These are phyloP conservation scores for Fusarium tanahbumbuense DNA, from an alignment of 2,329 filamentous ascomycete genomes.

Conservation along the genomic window DNA sequence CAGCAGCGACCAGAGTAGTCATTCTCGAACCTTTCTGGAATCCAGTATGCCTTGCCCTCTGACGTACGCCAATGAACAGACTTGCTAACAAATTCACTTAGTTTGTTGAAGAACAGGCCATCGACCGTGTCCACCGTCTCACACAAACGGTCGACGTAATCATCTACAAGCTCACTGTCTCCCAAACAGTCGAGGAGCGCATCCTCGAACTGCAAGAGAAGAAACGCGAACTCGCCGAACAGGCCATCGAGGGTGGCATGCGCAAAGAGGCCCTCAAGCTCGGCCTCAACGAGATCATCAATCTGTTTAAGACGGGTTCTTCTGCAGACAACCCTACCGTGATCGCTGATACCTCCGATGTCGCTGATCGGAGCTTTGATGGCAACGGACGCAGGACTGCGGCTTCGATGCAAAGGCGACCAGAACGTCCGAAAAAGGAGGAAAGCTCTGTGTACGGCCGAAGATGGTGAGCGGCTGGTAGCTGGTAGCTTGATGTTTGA, in stretches of 20 bases:
- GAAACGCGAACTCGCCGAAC: constrained; percentile 90
- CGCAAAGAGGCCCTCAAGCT: constrained; percentile 83
- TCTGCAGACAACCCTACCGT: constrained; percentile 33
- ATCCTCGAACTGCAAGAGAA: constrained; percentile 95
- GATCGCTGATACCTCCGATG: constrained; percentile 34
- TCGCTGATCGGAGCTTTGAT: constrained; percentile 27
- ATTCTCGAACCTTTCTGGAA: constrained; percentile 99
- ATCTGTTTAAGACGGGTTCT: constrained; percentile 80
- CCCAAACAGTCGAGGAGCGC: constrained; percentile 88
- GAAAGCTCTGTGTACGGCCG: constrained; percentile 38
- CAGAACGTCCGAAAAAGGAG: constrained; percentile 37
- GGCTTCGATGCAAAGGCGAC: constrained; percentile 43
- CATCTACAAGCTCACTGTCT: constrained; percentile 93
- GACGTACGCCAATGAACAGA: neutral
- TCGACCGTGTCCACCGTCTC: constrained; percentile 97
- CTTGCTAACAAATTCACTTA: constrained; percentile 49
- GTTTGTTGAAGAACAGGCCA: constrained; percentile 99
- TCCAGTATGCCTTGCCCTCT: constrained; percentile 68
- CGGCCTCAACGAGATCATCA: constrained; percentile 91
- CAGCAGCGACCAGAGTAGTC: constrained; percentile 90
- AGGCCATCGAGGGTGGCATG: constrained; percentile 85
- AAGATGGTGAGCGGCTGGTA: constrained; percentile 24
- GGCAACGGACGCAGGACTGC: constrained; percentile 40
- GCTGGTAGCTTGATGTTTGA: neutral
- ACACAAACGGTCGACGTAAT: constrained; percentile 95